A percentile compares a stretch with the other conserved stretches of the same genome.
Conservation (phyloP, 2,329 filamentous ascomycete genomes). For the Beauveria varroae region DNA sequence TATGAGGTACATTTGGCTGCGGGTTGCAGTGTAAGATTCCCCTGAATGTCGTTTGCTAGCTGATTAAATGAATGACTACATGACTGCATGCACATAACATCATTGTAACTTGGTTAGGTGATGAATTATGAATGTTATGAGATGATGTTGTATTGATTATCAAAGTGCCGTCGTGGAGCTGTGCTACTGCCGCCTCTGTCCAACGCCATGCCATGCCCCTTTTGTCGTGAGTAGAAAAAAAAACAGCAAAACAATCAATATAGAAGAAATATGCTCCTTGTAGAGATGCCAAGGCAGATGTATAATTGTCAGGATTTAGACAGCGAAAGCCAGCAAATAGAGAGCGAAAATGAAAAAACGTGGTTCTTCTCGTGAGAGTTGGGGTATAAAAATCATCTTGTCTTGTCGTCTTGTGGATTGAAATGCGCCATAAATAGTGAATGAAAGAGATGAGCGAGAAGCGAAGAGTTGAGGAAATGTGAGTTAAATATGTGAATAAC, state of each 20-base stretch:
- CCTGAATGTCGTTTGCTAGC: neutral
- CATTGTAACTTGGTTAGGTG: too few species aligned
- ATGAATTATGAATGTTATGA: neutral
- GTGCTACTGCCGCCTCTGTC: neutral
- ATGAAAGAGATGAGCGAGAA: conserved; percentile 21
- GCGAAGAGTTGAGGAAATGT: conserved; percentile 14
- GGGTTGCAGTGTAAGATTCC: neutral
- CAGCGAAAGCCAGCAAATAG: neutral
- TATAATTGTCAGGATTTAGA: conserved; percentile 1
- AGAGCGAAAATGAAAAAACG: neutral
- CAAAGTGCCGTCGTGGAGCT: neutral
- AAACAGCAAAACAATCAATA: neutral
- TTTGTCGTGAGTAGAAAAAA: neutral
- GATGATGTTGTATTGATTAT: neutral
- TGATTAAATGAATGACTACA: neutral
- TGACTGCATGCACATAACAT: neutral
- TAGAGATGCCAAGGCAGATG: conserved; percentile 6
- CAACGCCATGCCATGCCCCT: conserved; percentile 4
- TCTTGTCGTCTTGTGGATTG: neutral
- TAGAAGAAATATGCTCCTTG: neutral
- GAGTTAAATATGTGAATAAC: neutral
- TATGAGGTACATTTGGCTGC: neutral
- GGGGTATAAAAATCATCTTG: conserved; percentile 8
- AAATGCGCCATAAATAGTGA: neutral
- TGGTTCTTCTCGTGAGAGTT: conserved; percentile 7